Base-by-base conservation (phyloP, 768 basidiomycete species). In the Floccularia luteovirens region DNA sequence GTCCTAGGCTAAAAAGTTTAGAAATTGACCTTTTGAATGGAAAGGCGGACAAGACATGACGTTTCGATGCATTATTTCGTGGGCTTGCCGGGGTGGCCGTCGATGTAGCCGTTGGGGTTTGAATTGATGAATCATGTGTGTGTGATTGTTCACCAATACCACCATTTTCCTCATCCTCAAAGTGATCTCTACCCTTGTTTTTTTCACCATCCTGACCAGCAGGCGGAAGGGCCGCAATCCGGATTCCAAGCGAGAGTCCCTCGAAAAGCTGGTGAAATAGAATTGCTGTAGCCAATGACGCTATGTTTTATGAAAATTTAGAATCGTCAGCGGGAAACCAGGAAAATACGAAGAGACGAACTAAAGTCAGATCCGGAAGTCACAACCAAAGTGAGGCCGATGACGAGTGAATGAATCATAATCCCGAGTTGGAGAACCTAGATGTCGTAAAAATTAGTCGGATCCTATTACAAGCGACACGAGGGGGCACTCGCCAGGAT, bases 201-300 rank as follows among this genome's bases (percentile, higher is more conserved):
- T n/a, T n/a, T n/a, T n/a, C n/a, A n/a, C n/a, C n/a, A n/a, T n/a
- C n/a, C n/a, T n/a, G n/a, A n/a, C n/a, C n/a, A n/a, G 48, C 44
- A 16, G 75, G 62, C 0, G 83, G 80, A 11, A 90, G 65, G 2
- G 74, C 67, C 1, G 87, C 76, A 52, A 87, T 85, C 12, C 88
- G 75, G 38, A 90, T 84, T 2, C 88, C 88, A 19, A 90, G 70
- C 0, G 87, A 88, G 7, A 90, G 69, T 0, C 87, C 88, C 51
- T 90, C 88, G 48, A 90, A 90, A 7, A 89, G 64, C 50, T 90
- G 88, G 53, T 90, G 89, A 56, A 90, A 90, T 19, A 77, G 63
- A 23, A 90, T 76, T 1, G 86, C 86, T 3, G 80, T 74, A 10
- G 83, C 71, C 2, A 90, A 70, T 0, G 83, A 80, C 1, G 81